Percentiles rank a stretch among this genome's conserved stretches.
phyloP scores from a whole-genome alignment of 2,329 filamentous ascomycete genomes.

The Colletotrichum sp. region DNA sequence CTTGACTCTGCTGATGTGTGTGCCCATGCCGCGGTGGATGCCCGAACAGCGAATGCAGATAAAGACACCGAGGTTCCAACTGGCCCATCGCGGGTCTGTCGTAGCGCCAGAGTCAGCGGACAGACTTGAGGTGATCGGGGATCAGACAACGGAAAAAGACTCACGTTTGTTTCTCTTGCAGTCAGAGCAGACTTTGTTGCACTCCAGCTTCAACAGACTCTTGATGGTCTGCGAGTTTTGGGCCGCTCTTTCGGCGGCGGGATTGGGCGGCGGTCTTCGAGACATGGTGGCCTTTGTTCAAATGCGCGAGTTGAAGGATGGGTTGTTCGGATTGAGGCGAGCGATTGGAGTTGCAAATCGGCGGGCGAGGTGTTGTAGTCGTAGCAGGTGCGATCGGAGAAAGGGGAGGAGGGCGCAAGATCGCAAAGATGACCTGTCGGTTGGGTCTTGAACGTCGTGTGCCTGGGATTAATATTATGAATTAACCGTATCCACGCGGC shows the following conservation, averaged over 20 bases:
- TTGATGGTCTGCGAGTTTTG: conserved; percentile 96
- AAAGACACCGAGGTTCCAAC: conserved; percentile 97
- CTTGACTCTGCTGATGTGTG: conserved; percentile 97
- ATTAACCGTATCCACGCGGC: conserved; percentile 7
- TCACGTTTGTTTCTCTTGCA: conserved; percentile 98
- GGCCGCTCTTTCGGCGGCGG: conserved; percentile 84
- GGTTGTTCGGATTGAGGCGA: not conserved
- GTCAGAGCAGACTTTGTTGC: conserved; percentile 96
- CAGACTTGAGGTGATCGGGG: not conserved
- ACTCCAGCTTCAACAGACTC: conserved; percentile 89
- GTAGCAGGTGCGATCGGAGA: not conserved
- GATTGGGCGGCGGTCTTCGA: conserved; percentile 75
- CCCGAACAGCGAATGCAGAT: conserved; percentile 98
- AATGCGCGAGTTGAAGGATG: not conserved
- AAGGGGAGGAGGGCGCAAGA: not conserved
- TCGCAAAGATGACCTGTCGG: conserved; percentile 12
- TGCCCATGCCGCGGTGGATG: conserved; percentile 98
- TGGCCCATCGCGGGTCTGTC: conserved; percentile 95
- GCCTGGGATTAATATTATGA: conserved; percentile 13
- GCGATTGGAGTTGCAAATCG: not conserved
- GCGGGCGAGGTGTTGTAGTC: not conserved
- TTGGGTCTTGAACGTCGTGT: not conserved
- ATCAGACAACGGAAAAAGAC: conserved; percentile 35
- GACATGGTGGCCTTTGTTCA: conserved; percentile 64
- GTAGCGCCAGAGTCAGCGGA: conserved; percentile 10